Conservation (phyloP, 495 filamentous ascomycete genomes). For the Penicillium fimorum region DNA sequence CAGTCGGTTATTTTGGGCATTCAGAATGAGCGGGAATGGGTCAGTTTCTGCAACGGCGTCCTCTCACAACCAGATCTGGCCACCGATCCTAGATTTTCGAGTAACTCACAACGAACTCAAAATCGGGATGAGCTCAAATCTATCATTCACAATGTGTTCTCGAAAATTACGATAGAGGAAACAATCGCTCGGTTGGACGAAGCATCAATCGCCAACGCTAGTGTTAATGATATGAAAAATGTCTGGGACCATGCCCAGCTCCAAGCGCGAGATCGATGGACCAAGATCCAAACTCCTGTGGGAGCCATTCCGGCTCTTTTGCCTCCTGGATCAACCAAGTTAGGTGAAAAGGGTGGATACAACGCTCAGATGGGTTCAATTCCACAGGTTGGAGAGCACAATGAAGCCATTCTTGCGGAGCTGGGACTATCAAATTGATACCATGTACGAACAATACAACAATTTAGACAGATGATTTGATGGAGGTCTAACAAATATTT, state of each 20-base stretch:
- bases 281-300: slow-evolving; percentile 42
- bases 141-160: slow-evolving; percentile 34
- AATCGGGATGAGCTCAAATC: slow-evolving; percentile 36
- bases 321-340: slow-evolving; percentile 37
- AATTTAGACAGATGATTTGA: not conserved
- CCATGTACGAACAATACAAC: not conserved
- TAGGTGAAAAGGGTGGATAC: slow-evolving; percentile 16
- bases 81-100: slow-evolving; percentile 36
- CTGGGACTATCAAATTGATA: slow-evolving; percentile 21
- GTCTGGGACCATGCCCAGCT: slow-evolving; percentile 52
- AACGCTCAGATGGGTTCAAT: slow-evolving; percentile 33
- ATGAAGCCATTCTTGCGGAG: slow-evolving; percentile 37
- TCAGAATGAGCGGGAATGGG: slow-evolving; percentile 55
- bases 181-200: slow-evolving; percentile 32
- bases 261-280: slow-evolving; percentile 43
- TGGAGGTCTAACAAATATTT: no score
- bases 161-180: slow-evolving; percentile 28
- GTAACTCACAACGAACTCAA: slow-evolving; percentile 32
- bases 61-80: slow-evolving; percentile 31
- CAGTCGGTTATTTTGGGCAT: slow-evolving; percentile 54
- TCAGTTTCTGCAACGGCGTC: slow-evolving; percentile 44
- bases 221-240: slow-evolving; percentile 50
- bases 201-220: slow-evolving; percentile 47
- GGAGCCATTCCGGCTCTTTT: slow-evolving; percentile 43
- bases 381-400: slow-evolving; percentile 44